These are phyloP conservation scores for Diaporthe sp. DNA, from an alignment of 2,329 filamentous ascomycete species.

Conservation along the genomic window DNA sequence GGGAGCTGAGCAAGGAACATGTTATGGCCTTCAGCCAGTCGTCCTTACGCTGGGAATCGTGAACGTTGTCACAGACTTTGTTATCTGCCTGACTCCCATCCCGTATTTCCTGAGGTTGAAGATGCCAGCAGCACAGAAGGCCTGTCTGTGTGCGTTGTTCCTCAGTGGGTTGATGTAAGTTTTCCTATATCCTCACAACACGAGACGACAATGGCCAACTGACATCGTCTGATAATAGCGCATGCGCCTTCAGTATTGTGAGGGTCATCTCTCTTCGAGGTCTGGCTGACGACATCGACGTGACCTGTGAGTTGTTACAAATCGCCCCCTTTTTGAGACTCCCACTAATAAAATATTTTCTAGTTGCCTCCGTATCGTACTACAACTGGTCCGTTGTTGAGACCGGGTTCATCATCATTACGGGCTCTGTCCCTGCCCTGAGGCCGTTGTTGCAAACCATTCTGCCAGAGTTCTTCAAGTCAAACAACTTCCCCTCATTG, in stretches of 20 bases:
- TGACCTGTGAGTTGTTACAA: conserved; percentile 47
- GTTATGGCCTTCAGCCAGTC: conserved; percentile 47
- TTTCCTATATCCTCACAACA: fast-evolving
- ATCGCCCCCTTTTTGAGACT: neutral
- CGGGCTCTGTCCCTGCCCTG: conserved; percentile 52
- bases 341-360: neutral
- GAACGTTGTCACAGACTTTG: conserved; percentile 48
- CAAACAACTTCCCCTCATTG: conserved; percentile 29
- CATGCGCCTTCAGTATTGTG: conserved; percentile 47
- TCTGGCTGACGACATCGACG: conserved; percentile 45
- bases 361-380: conserved; percentile 49
- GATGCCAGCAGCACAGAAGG: conserved; percentile 46
- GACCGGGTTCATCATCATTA: conserved; percentile 51
- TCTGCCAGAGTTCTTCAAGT: conserved; percentile 23
- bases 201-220: fast-evolving
- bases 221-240: conserved; percentile 42
- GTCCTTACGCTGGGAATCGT: conserved; percentile 49
- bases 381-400: conserved; percentile 52
- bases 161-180: conserved; percentile 50
- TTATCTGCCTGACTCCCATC: conserved; percentile 49
- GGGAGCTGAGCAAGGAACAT: conserved; percentile 41
- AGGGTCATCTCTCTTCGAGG: conserved; percentile 46
- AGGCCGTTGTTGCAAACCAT: conserved; percentile 44
- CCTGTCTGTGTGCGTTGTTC: conserved; percentile 49
- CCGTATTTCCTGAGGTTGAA: conserved; percentile 49